Percentiles rank a stretch among this genome's conserved stretches.
These are phyloP conservation scores for Oryza glaberrima DNA, from an alignment of 176 grass and related monocot genomes.

Conservation along the genomic window DNA sequence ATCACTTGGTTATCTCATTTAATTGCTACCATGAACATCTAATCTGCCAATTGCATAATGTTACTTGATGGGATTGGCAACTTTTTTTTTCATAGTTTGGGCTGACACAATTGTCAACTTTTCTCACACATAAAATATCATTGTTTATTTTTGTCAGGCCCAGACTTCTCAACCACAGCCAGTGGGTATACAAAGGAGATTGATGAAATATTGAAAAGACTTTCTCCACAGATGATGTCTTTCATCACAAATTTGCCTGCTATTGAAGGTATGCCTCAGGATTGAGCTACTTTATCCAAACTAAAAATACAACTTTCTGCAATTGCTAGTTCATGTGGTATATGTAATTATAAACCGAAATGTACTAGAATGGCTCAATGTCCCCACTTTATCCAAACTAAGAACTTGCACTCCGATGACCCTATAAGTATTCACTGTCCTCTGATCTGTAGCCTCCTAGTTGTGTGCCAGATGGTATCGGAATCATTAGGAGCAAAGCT, in stretches of 20 bases:
- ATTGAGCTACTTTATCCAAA: neutral
- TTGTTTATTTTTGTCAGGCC: conserved; percentile 51
- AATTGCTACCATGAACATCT: neutral
- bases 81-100: neutral
- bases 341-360: neutral
- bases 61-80: neutral
- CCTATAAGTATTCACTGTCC: neutral
- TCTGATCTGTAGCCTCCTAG: neutral
- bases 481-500: neutral
- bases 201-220: conserved; percentile 76
- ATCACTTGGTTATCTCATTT: neutral
- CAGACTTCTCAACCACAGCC: conserved; percentile 51
- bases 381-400: neutral
- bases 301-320: neutral
- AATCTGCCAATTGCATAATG: conserved; percentile 1
- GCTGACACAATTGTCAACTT: neutral
- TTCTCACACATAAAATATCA: neutral
- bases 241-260: conserved; percentile 85
- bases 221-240: conserved; percentile 53
- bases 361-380: neutral
- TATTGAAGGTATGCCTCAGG: conserved; percentile 64
- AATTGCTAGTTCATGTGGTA: neutral
- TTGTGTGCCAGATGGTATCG: neutral
- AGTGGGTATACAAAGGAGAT: conserved; percentile 63
- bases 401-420: neutral